phyloP scores from a whole-genome alignment of 352 stramenopile genomes.

The Phytopythium kandeliae region DNA sequence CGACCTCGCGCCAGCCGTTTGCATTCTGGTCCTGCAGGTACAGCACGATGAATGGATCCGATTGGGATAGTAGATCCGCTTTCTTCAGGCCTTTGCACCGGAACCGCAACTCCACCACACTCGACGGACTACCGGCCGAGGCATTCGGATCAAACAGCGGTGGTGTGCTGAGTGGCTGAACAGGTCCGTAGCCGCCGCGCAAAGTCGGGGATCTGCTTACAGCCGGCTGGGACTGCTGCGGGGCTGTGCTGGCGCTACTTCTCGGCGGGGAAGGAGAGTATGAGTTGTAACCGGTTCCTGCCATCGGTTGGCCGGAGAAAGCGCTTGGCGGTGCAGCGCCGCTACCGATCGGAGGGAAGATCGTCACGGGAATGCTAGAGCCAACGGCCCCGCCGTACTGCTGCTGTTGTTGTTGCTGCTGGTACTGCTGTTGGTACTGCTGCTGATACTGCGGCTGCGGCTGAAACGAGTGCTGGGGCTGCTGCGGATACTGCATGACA shows the following conservation, averaged over 20 bases:
- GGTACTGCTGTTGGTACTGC: slow-evolving; percentile 7
- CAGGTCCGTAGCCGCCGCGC: slow-evolving; percentile 37
- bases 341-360: slow-evolving; percentile 21
- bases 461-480: slow-evolving; percentile 5
- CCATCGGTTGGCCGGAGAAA: not conserved
- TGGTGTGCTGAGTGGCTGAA: slow-evolving; percentile 17
- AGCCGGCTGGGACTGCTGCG: slow-evolving; percentile 9
- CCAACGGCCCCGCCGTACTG: slow-evolving; percentile 7
- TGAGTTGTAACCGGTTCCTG: not conserved
- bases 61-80: slow-evolving; percentile 61
- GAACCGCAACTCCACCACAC: slow-evolving; percentile 62
- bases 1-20: slow-evolving; percentile 56
- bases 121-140: slow-evolving; percentile 32
- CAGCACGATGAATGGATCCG: slow-evolving; percentile 68
- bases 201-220: slow-evolving; percentile 14
- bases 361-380: slow-evolving; percentile 5
- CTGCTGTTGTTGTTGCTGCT: slow-evolving; percentile 9
- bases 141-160: slow-evolving; percentile 13
- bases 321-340: not conserved
- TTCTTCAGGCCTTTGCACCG: slow-evolving; percentile 70
- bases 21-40: slow-evolving; percentile 53
- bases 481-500: slow-evolving; percentile 11
- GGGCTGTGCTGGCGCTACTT: slow-evolving; percentile 5
- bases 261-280: not conserved
- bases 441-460: slow-evolving; percentile 4